Base-by-base conservation (phyloP, 2,329 filamentous ascomycete genomes). In the Colletotrichum incanum region DNA sequence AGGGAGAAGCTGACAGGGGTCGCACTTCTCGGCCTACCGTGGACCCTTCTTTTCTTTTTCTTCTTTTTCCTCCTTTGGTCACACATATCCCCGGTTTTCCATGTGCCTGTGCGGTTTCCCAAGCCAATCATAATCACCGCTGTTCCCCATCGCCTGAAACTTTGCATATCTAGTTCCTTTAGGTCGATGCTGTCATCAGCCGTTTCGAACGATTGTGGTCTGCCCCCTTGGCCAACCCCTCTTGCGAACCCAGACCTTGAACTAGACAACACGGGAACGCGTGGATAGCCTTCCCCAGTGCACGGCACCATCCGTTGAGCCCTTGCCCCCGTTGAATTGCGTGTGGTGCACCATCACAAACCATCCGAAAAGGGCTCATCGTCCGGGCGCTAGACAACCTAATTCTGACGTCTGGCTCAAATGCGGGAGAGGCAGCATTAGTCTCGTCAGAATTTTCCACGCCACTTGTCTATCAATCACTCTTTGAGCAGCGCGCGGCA, bases 301-400 rank as follows among this genome's bases (percentile, higher is more conserved):
- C 45, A 45, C 59, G 45, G 16, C 54, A 60, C 47, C 9, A 43
- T 47, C 65, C 37, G 47, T 37, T 16, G 23, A 39, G 43, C 43
- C 70, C 70, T 60, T 58, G 59, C 37, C 26, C 23, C 45, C 54
- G 70, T 62, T 45, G 58, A 12, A 34, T 54, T n/a, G 41, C 12
- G 59, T 55, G 59, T 72, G 45, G 12, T 54, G 49, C 70, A 72
- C 70, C 70, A 59, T 60, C 59, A 7, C 47, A 26, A 41, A 23
- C 65, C 39, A 39, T 65, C 65, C 70, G 11, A 43, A 72, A 70
- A 18, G 34, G 60, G 70, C 6, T 70, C 47, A 23, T 65, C 37
- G 45, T 70, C 70, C 70, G 69, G 45, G 43, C 28, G n/a, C 59
- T 34, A 58, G 54, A 37, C 47, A 72, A 72, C 60, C 63, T 67